A percentile compares a stretch with the other conserved stretches of the same genome.
Evolutionary conservation across 2,329 filamentous ascomycete species (phyloP).

Genomic region (Ceratocystis lukuohia): DNA sequence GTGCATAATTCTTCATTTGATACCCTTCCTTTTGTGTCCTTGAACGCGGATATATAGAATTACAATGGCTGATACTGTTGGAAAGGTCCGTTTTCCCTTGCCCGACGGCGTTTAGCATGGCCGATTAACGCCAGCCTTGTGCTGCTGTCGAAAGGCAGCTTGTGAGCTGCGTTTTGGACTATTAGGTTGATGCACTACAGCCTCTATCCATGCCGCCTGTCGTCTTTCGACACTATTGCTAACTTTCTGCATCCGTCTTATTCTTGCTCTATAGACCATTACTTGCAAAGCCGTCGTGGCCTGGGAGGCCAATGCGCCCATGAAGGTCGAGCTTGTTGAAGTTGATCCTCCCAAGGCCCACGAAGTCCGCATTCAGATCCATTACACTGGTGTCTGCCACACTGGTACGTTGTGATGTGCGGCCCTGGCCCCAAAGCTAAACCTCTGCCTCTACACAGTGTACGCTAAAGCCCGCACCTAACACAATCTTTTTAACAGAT

Average conservation of each 20-base stretch:
- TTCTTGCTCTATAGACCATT: conserved; percentile 51
- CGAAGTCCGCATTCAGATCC: conserved; percentile 93
- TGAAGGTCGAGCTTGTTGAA: conserved; percentile 83
- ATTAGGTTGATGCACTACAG: no score
- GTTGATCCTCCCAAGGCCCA: conserved; percentile 77
- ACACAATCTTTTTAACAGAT: conserved; percentile 37
- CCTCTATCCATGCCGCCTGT: no score
- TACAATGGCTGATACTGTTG: conserved; percentile 20
- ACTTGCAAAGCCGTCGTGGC: conserved; percentile 95
- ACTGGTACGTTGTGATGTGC: conserved; percentile 48
- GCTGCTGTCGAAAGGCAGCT: no score
- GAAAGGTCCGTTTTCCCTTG: conserved; percentile 11
- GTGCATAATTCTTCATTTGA: background rate
- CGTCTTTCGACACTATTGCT: background rate
- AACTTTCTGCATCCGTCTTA: background rate
- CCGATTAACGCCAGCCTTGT: background rate
- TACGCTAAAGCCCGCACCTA: background rate
- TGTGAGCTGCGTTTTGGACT: no score
- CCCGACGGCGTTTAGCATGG: conserved; percentile 2
- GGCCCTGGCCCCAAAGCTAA: background rate
- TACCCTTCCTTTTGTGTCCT: background rate
- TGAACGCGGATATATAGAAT: background rate
- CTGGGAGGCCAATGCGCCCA: conserved; percentile 87
- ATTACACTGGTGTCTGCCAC: conserved; percentile 98
- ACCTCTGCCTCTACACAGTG: background rate